Conservation (phyloP, 495 filamentous ascomycete genomes). For the Chaetomium cochliodes region DNA sequence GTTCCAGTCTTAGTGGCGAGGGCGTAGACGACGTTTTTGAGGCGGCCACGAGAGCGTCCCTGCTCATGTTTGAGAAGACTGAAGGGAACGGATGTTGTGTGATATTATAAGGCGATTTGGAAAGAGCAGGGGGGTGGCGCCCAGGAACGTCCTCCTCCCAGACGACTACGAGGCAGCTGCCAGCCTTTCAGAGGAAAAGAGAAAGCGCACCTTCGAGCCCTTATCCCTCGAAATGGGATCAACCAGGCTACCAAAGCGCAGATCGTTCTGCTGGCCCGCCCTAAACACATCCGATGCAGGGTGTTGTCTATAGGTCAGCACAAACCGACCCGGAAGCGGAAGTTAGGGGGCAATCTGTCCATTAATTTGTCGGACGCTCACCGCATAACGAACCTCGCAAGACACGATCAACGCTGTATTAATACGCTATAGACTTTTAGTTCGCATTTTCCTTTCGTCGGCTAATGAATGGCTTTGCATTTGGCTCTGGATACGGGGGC, state of each 20-base stretch:
- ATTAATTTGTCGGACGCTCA: constrained; percentile 6
- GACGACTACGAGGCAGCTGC: neutral
- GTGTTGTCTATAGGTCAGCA: neutral
- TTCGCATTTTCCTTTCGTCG: constrained; percentile 16
- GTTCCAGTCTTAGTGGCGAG: constrained; percentile 93
- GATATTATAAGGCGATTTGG: constrained; percentile 67
- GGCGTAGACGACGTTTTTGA: constrained; percentile 99
- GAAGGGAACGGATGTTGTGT: constrained; percentile 83
- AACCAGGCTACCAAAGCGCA: neutral
- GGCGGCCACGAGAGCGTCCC: constrained; percentile 90
- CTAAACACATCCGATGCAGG: neutral
- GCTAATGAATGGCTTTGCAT: neutral
- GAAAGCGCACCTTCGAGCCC: neutral
- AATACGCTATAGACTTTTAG: constrained; percentile 29
- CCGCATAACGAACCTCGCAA: constrained; percentile 11
- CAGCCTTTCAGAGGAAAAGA: neutral
- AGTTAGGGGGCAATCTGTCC: constrained; percentile 2
- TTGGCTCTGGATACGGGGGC: neutral
- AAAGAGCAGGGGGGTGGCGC: neutral
- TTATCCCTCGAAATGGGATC: neutral
- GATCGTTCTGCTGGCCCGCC: neutral
- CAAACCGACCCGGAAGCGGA: neutral
- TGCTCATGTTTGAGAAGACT: constrained; percentile 86
- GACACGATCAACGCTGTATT: constrained; percentile 25
- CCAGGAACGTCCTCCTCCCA: neutral